Evolutionary conservation across 2,329 filamentous ascomycete genomes (phyloP), one percentile per base, ranked within the genome.

Genomic region (Fusarium buxicola): DNA sequence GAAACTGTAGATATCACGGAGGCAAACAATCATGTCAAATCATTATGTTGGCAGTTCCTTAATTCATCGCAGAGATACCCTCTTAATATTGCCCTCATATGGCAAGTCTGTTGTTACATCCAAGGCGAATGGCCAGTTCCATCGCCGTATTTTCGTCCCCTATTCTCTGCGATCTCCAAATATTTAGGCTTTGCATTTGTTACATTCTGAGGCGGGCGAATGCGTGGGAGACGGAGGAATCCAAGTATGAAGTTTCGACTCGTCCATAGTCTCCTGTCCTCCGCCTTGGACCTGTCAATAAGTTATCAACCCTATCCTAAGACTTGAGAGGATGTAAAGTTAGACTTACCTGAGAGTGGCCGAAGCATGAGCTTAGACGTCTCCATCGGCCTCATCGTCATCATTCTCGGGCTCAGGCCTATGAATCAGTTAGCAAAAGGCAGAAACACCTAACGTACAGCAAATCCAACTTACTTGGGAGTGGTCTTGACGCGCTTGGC

Each of bases 401-500:
- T 57, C 57, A 4, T 52, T 48, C 34, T 69, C 50, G 11, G 39
- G 35, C 54, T 70, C 66, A 13, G 36, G 34, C 57, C 68, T 70
- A 21, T 4, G 9, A 7, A n/a, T 13, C 5, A 31, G 45, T 69
- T 31, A 69, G 58, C 3, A 41, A 49, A 16, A 2, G 3, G 13
- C 13, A 9, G 8, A n/a, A n/a, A 5, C 5, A 5, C 11, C 1
- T 24, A 12, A 7, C 6, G 5, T 5, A 10, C 1, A 16, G 9
- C 13, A 2, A 45, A 10, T n/a, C 15, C 5, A 44, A 62, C 69
- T 36, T 47, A 71, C 69, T 69, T 69, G 35, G 57, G 56, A 12
- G 38, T 47, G 16, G 35, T 51, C 51, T 69, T 71, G 30, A 40
- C 43, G 16, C 65, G 70, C 68, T 78, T 78, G 18, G 49, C 27